These are phyloP conservation scores for Amanita polypyramis DNA, from an alignment of 768 basidiomycete genomes.

Conservation along the genomic window DNA sequence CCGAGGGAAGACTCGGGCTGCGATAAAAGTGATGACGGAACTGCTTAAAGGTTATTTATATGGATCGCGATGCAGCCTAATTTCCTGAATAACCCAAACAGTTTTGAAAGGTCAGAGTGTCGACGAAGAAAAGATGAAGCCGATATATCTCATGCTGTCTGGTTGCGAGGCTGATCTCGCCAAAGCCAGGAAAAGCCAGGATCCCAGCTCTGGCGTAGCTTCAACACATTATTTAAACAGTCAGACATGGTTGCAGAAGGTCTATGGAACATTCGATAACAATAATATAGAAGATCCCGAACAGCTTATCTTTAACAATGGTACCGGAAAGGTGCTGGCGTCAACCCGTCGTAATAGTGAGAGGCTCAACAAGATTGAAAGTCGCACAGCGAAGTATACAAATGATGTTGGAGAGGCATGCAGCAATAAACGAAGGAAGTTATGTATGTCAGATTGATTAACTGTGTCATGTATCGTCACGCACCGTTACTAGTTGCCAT, in stretches of 20 bases:
- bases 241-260: conserved; percentile 35
- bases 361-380: background rate
- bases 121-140: conserved; percentile 29
- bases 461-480: too few species aligned
- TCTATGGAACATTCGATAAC: conserved; percentile 25
- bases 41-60: conserved; percentile 35
- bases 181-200: conserved; percentile 17
- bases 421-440: background rate
- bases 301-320: background rate
- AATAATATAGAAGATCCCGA: background rate
- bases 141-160: conserved; percentile 42
- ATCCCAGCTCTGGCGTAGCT: conserved; percentile 16
- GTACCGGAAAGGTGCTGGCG: background rate
- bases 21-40: conserved; percentile 29
- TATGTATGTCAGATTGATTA: background rate
- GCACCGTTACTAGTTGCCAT: conserved; percentile 10
- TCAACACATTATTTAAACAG: conserved; percentile 29
- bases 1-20: conserved; percentile 32
- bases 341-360: background rate
- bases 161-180: conserved; percentile 43
- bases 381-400: background rate
- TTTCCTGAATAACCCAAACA: conserved; percentile 14
- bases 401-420: background rate
- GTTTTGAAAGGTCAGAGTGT: conserved; percentile 30
- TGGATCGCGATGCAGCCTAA: background rate